These are phyloP conservation scores for Pholiota adiposa DNA, from an alignment of 1,284 basidiomycete species.

Conservation along the genomic window DNA sequence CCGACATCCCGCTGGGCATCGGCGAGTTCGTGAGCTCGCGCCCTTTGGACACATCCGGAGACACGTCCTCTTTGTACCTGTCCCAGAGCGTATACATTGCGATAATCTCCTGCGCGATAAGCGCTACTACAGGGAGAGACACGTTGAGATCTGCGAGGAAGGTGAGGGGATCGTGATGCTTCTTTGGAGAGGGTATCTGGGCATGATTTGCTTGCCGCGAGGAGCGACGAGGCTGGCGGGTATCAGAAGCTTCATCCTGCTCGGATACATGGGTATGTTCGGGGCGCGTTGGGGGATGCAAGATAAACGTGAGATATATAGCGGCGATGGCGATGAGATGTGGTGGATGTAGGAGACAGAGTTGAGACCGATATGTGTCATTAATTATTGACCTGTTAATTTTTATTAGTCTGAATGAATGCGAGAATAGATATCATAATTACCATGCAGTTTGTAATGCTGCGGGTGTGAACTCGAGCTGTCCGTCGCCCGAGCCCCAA, in stretches of 20 bases:
- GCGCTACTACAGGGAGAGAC: slow-evolving; percentile 80
- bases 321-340: slow-evolving; percentile 93
- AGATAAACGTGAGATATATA: slow-evolving; percentile 83
- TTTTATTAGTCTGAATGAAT: background rate
- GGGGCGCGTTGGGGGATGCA: slow-evolving; percentile 58
- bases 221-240: slow-evolving; percentile 52
- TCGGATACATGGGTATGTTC: slow-evolving; percentile 21
- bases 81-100: slow-evolving; percentile 90
- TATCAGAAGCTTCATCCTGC: slow-evolving; percentile 11
- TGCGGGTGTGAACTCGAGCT: slow-evolving; percentile 67
- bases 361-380: slow-evolving; percentile 91
- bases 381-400: slow-evolving; percentile 88
- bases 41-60: slow-evolving; percentile 33
- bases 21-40: slow-evolving; percentile 32
- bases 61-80: slow-evolving; percentile 67
- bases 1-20: slow-evolving; percentile 22
- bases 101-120: slow-evolving; percentile 90
- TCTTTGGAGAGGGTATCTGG: slow-evolving; percentile 37
- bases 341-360: slow-evolving; percentile 91
- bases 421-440: slow-evolving; percentile 21
- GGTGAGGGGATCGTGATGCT: slow-evolving; percentile 70
- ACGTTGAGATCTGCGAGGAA: slow-evolving; percentile 90
- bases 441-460: slow-evolving; percentile 83
- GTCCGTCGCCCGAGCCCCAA: slow-evolving; percentile 76
- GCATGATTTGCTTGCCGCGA: slow-evolving; percentile 42